Conservation (phyloP, 192 early-diverging fungal genomes). For the Entrophospora sp. region DNA sequence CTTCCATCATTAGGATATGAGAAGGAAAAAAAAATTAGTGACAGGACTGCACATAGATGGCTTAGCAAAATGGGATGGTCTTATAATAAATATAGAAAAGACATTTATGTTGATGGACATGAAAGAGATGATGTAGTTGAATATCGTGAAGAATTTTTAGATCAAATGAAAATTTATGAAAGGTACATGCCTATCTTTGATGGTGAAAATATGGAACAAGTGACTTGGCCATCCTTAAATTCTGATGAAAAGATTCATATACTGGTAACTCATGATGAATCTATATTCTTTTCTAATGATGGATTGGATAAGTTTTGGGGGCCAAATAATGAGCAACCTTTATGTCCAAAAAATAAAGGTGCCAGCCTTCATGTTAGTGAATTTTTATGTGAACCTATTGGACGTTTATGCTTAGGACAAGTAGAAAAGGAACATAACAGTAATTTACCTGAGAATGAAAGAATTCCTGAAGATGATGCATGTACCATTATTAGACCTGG, state of each 20-base stretch:
- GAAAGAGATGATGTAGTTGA: not conserved
- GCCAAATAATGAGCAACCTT: not conserved
- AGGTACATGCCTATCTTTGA: not conserved
- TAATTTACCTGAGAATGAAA: not conserved
- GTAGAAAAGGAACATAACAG: not conserved
- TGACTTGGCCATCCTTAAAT: not conserved
- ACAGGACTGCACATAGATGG: conserved; percentile 3
- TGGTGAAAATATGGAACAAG: conserved; percentile 8
- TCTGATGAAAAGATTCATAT: not conserved
- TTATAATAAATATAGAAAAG: conserved; percentile 4
- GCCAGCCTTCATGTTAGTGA: not conserved
- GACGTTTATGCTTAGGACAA: not conserved
- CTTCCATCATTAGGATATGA: no score
- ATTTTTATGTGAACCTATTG: not conserved
- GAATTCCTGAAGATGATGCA: not conserved
- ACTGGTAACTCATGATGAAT: conserved; percentile 9
- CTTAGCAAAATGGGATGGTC: conserved; percentile 1
- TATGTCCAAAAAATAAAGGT: not conserved
- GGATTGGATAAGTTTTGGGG: not conserved
- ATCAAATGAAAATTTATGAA: not conserved
- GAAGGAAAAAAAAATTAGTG: not conserved
- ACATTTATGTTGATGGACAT: not conserved
- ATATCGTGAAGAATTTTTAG: not conserved
- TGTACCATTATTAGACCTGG: not conserved
- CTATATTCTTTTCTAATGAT: not conserved